These are phyloP conservation scores for Hypoxylon sp. DNA, from an alignment of 2,329 filamentous ascomycete genomes.

Conservation along the genomic window DNA sequence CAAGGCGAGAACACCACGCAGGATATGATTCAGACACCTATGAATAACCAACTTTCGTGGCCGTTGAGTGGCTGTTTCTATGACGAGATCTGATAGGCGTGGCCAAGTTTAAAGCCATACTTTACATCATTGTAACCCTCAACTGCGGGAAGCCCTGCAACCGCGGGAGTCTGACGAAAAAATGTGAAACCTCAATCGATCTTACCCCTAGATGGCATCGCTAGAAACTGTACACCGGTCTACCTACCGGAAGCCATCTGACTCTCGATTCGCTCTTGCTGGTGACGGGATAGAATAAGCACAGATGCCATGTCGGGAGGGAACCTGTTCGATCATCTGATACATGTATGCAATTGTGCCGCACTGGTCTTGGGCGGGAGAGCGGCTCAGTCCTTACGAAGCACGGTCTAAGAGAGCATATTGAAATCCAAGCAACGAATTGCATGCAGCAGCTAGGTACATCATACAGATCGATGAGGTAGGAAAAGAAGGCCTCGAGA, in stretches of 20 bases:
- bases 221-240: slow-evolving; percentile 3
- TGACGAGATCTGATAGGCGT: slow-evolving; percentile 4
- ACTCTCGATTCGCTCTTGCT: neutral
- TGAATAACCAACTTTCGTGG: slow-evolving; percentile 8
- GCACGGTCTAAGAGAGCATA: slow-evolving; percentile 1
- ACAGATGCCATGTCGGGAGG: slow-evolving; percentile 15
- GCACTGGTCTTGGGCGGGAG: slow-evolving; percentile 5
- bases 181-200: slow-evolving; percentile 42
- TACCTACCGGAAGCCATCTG: slow-evolving; percentile 19
- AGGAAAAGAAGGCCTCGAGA: slow-evolving; percentile 21
- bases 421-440: slow-evolving; percentile 3
- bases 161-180: slow-evolving; percentile 36
- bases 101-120: slow-evolving; percentile 12
- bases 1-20: slow-evolving; percentile 19
- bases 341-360: slow-evolving; percentile 25
- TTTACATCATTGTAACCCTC: slow-evolving; percentile 39
- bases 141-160: slow-evolving; percentile 27
- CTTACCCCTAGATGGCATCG: slow-evolving; percentile 40
- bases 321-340: slow-evolving; percentile 21
- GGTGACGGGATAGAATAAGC: slow-evolving; percentile 9
- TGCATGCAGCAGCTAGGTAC: neutral
- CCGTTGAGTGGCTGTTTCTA: neutral
- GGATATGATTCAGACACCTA: slow-evolving; percentile 27
- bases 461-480: neutral
- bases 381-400: slow-evolving; percentile 1